Evolutionary conservation across 139 green algal species (phyloP).

Genomic region (Coelastrella sp.): DNA sequence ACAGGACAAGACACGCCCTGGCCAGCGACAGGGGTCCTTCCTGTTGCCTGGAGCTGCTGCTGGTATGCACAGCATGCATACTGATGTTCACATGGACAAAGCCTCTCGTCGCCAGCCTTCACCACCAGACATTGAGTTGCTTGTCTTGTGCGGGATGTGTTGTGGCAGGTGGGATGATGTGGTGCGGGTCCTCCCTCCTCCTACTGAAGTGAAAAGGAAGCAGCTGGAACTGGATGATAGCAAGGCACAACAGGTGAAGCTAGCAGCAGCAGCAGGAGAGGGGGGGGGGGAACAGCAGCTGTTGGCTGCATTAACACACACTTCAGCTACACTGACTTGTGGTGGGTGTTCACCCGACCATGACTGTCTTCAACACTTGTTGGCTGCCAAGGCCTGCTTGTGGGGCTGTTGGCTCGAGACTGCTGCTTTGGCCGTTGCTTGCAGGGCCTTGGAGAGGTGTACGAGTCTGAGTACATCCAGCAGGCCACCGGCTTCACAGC

Average conservation of each 20-base stretch:
- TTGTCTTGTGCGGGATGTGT: background rate
- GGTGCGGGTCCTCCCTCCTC: constrained; percentile 70
- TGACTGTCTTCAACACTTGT: no score
- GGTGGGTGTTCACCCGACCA: no score
- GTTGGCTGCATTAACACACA: background rate
- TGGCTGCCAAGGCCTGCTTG: no score
- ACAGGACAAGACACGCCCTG: no score
- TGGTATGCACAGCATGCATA: no score
- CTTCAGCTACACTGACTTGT: background rate
- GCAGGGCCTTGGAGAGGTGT: constrained; percentile 86
- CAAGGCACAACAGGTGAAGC: constrained; percentile 55
- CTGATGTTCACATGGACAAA: no score
- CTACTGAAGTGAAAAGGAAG: constrained; percentile 65
- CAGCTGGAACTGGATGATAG: constrained; percentile 83
- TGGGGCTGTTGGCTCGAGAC: background rate
- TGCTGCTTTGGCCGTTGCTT: background rate
- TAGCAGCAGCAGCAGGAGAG: background rate
- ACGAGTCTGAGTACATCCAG: constrained; percentile 83
- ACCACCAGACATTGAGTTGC: background rate
- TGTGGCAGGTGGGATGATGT: constrained; percentile 80
- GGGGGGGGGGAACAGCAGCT: no score
- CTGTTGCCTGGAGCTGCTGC: no score
- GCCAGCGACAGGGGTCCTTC: no score
- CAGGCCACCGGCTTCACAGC: constrained; percentile 34
- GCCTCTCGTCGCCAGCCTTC: background rate